phyloP scores from a whole-genome alignment of 1,139 yeast genomes.

The Debaryomyces coudertii region DNA sequence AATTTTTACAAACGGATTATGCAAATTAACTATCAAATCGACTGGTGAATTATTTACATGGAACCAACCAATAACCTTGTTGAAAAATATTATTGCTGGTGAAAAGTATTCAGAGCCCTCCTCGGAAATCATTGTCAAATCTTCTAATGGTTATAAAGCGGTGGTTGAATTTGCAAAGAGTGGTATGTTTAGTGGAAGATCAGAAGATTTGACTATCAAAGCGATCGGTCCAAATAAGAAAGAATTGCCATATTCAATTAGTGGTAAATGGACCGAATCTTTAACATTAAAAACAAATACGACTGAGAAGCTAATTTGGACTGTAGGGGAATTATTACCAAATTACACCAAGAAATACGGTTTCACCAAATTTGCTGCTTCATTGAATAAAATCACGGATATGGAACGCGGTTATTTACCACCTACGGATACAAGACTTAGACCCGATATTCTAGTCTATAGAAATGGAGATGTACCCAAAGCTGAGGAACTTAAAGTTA shows the following conservation, averaged over 20 bases:
- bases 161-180: constrained; percentile 69
- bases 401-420: constrained; percentile 68
- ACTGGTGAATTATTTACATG: constrained; percentile 78
- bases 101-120: constrained; percentile 93
- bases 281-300: constrained; percentile 46
- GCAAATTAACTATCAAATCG: constrained; percentile 55
- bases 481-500: constrained; percentile 70
- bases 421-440: constrained; percentile 84
- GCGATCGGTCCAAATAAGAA: constrained; percentile 48
- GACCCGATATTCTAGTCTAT: constrained; percentile 82
- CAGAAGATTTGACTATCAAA: constrained; percentile 71
- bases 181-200: constrained; percentile 84
- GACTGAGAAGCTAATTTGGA: constrained; percentile 62
- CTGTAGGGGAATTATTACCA: constrained; percentile 63
- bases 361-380: constrained; percentile 79
- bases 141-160: constrained; percentile 70
- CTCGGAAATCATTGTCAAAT: constrained; percentile 65
- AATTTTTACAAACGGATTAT: constrained; percentile 70
- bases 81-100: constrained; percentile 90
- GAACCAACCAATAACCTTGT: constrained; percentile 78
- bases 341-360: constrained; percentile 73
- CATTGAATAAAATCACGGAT: constrained; percentile 74
- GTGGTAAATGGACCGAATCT: constrained; percentile 80
- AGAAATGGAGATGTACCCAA: constrained; percentile 67
- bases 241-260: constrained; percentile 45